phyloP scores from a whole-genome alignment of 805 yeast species.

The Kazachstania africana region DNA sequence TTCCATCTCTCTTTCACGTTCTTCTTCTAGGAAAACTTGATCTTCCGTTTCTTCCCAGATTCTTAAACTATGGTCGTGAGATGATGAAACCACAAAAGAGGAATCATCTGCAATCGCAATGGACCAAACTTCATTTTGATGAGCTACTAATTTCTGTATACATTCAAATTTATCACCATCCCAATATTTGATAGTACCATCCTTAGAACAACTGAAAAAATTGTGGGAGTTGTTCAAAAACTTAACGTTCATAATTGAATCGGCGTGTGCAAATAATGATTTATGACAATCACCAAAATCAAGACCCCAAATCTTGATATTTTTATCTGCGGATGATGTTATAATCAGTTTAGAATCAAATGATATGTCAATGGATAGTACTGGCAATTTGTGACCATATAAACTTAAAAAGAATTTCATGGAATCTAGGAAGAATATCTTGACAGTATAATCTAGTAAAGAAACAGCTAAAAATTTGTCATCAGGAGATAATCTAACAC shows the following conservation, averaged over 20 bases:
- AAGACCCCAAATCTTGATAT: conserved; percentile 95
- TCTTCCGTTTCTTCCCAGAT: conserved; percentile 92
- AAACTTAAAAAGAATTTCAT: conserved; percentile 78
- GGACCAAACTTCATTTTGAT: conserved; percentile 91
- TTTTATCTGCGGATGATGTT: conserved; percentile 94
- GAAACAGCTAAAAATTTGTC: conserved; percentile 69
- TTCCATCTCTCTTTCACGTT: conserved; percentile 89
- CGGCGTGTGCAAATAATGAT: conserved; percentile 94
- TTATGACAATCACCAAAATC: conserved; percentile 99
- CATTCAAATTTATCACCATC: conserved; percentile 96
- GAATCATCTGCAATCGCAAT: conserved; percentile 69
- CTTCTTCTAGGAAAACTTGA: conserved; percentile 94
- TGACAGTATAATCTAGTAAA: conserved; percentile 86
- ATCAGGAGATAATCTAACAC: conserved; percentile 74
- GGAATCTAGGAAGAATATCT: conserved; percentile 79
- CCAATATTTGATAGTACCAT: conserved; percentile 87
- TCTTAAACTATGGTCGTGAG: conserved; percentile 90
- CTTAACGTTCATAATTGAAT: conserved; percentile 78
- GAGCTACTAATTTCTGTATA: conserved; percentile 76
- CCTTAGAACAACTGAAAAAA: conserved; percentile 84
- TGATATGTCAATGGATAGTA: conserved; percentile 83
- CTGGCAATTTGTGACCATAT: conserved; percentile 95
- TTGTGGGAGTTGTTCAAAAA: conserved; percentile 81
- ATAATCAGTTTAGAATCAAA: conserved; percentile 76
- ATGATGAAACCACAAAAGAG: conserved; percentile 59